Evolutionary conservation across 352 stramenopile genomes (phyloP), one percentile per base, ranked within the genome.

Genomic region (Plasmopara halstedii): DNA sequence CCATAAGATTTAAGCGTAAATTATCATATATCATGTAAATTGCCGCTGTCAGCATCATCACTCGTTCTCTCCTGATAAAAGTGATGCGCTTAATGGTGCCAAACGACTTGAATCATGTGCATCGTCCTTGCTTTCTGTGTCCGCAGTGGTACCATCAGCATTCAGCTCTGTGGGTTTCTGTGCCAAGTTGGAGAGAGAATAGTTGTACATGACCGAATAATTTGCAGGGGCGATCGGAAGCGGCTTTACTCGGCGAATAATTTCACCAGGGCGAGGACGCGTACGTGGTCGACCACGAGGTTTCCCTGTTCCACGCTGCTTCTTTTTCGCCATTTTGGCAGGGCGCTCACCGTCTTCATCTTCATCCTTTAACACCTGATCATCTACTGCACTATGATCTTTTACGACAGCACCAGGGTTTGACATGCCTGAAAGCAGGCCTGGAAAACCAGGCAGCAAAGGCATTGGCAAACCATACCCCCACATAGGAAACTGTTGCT

Each of bases 161-260:
- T 59, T 73, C 42, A 73, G 54, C 49, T 87, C 75, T 3, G 61
- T 55, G 23, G 58, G 65, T 50, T 82, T 79, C 40, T 78, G 70
- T 15, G 61, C 61, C 45, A 85, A 46, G 26, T 64, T 73, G 8
- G 67, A 71, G 8, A 77, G 63, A 5, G 64, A 73, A 58, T 84
- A 86, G 47, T 84, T 80, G 56, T 87, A 81, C 71, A 88, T 83
- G 43, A 82, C 67, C 20, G 76, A 73, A 53, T 84, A 85, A 39
- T 83, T 83, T 40, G 78, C 78, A 14, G 78, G 78, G 0, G 78
- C 78, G 48, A 90, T 85, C 21, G 77, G 66, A 1, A 77, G 62
- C 5, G 69, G 69, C 54, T 90, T 90, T 23, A 70, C 64, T 7
- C 75, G 75, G n/a, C 58, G 69, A 40, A 90, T 83, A 37, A 86